Evolutionary conservation across 257 asterid species (phyloP).

Genomic region (Solanum microdontum): DNA sequence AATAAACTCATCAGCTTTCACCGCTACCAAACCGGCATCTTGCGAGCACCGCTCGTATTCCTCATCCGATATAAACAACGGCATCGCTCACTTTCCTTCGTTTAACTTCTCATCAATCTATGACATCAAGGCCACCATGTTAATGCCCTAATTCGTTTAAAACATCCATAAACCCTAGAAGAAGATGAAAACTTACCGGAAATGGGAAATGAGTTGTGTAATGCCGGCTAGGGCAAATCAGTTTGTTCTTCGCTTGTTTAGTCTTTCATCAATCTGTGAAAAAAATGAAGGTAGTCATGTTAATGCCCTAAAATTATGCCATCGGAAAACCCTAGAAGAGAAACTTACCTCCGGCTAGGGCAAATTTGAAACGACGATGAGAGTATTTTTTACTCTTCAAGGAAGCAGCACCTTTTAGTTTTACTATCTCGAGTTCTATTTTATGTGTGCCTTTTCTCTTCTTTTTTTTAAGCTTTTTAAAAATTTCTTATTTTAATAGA

Average conservation of each 20-base stretch:
- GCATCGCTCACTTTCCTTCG: conserved; percentile 33
- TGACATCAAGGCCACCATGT: neutral
- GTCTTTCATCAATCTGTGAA: neutral
- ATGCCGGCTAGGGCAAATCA: neutral
- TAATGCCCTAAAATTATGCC: neutral
- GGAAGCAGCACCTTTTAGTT: neutral
- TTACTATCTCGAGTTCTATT: neutral
- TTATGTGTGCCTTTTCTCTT: neutral
- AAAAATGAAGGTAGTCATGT: neutral
- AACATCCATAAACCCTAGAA: neutral
- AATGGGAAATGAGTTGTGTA: neutral
- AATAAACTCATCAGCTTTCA: conserved; percentile 79
- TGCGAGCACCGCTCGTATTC: conserved; percentile 53
- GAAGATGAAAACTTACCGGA: neutral
- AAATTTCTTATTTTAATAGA: neutral
- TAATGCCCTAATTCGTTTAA: neutral
- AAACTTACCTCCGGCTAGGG: neutral
- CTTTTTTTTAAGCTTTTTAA: neutral
- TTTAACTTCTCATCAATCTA: neutral
- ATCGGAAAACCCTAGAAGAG: neutral
- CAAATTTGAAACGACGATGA: neutral
- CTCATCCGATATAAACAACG: conserved; percentile 71
- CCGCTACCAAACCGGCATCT: conserved; percentile 50
- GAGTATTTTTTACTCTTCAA: neutral
- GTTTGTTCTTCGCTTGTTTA: neutral